Evolutionary conservation across 2,329 filamentous ascomycete species (phyloP).

Genomic region (Neofusicoccum parvum): DNA sequence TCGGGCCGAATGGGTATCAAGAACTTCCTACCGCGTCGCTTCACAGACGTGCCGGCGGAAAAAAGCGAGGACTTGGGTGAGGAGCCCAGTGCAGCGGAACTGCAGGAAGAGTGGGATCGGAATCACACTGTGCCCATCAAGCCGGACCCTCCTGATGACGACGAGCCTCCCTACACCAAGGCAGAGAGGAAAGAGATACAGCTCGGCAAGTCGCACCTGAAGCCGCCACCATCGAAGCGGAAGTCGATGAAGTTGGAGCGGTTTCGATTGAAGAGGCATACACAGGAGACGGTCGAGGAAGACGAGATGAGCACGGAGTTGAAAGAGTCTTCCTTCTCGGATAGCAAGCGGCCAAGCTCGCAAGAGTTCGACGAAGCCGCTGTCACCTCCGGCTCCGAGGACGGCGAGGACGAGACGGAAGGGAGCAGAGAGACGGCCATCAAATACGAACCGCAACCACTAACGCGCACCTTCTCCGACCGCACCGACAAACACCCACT

Average conservation of each 20-base stretch:
- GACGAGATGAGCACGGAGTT: too few relatives aligned
- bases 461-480: not conserved
- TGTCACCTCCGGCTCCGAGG: not conserved
- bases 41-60: not conserved
- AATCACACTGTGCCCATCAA: not conserved
- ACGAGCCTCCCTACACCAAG: not conserved
- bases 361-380: not conserved
- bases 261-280: too few relatives aligned
- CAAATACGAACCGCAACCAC: not conserved
- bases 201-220: not conserved
- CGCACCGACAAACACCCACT: not conserved
- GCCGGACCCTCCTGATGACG: conserved; percentile 12
- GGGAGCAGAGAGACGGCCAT: not conserved
- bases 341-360: not conserved
- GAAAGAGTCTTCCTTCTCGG: not conserved
- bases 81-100: not conserved
- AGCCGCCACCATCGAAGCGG: not conserved
- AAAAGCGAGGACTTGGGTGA: not conserved
- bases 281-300: not conserved
- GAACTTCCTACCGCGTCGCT: not conserved
- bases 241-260: not conserved
- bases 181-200: not conserved
- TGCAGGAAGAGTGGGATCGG: not conserved
- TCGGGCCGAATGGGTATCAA: not conserved
- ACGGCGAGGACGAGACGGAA: not conserved